Evolutionary conservation across 768 basidiomycete species (phyloP).

Genomic region (Auricularia sp.): DNA sequence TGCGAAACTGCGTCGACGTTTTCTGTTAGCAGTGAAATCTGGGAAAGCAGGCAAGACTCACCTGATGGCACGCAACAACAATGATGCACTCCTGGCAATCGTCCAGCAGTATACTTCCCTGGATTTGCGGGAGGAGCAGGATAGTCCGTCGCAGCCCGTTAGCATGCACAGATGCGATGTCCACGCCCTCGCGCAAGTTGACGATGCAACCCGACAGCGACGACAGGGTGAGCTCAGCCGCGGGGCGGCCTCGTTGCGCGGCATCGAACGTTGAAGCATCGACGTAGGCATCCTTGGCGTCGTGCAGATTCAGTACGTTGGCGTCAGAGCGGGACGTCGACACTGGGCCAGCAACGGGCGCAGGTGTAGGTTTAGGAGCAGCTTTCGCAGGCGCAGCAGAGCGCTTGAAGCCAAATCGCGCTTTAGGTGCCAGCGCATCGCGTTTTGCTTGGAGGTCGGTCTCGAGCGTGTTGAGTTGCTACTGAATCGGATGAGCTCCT

Average conservation of each 20-base stretch:
- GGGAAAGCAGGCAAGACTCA: constrained; percentile 19
- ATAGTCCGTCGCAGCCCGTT: constrained; percentile 50
- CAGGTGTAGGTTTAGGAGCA: constrained; percentile 1
- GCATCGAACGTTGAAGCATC: constrained; percentile 14
- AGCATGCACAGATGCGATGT: constrained; percentile 52
- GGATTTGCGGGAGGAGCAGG: constrained; percentile 51
- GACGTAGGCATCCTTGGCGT: neutral
- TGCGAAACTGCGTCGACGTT: constrained; percentile 54
- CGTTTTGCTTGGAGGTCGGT: constrained; percentile 42
- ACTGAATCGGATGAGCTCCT: constrained; percentile 4
- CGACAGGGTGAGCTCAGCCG: constrained; percentile 34
- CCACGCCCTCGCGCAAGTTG: constrained; percentile 34
- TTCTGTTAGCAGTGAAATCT: no score
- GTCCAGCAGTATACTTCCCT: constrained; percentile 67
- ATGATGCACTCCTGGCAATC: constrained; percentile 51
- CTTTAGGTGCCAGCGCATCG: constrained; percentile 25
- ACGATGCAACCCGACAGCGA: constrained; percentile 54
- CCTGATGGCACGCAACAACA: constrained; percentile 76
- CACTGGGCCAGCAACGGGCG: neutral
- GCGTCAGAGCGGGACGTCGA: neutral
- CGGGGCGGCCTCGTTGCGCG: constrained; percentile 13
- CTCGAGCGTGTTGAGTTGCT: constrained; percentile 65
- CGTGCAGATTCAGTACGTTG: neutral
- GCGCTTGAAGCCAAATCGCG: constrained; percentile 63
- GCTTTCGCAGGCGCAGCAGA: constrained; percentile 20